These are phyloP conservation scores for Erodium texanum DNA, from an alignment of 441 rosid genomes.

Conservation along the genomic window DNA sequence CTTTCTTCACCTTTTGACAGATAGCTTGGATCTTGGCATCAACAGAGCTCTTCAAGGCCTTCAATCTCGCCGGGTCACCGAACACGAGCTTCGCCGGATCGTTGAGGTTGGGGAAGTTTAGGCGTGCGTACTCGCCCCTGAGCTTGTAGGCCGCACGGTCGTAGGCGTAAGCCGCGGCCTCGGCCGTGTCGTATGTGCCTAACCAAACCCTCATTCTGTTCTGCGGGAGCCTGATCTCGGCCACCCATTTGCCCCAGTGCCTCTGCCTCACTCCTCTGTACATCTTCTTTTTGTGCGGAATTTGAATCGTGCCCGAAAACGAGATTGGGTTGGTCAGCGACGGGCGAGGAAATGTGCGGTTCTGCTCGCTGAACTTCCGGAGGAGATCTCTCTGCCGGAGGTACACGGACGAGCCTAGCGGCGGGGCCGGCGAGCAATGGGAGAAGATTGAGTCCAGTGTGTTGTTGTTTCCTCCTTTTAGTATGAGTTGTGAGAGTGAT, in stretches of 20 bases:
- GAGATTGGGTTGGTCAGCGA: no score
- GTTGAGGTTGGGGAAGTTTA: slow-evolving; percentile 69
- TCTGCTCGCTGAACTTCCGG: slow-evolving; percentile 40
- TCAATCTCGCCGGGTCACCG: slow-evolving; percentile 39
- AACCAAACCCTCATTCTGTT: slow-evolving; percentile 68
- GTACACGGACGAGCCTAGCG: slow-evolving; percentile 72
- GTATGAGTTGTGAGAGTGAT: slow-evolving; percentile 55
- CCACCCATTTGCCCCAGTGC: slow-evolving; percentile 82
- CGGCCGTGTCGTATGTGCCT: slow-evolving; percentile 60
- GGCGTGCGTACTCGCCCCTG: slow-evolving; percentile 80
- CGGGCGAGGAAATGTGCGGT: slow-evolving; percentile 18
- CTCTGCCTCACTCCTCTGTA: slow-evolving; percentile 87
- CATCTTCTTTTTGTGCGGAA: slow-evolving; percentile 66
- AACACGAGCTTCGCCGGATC: slow-evolving; percentile 51
- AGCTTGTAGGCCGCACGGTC: slow-evolving; percentile 95
- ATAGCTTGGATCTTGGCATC: slow-evolving; percentile 84
- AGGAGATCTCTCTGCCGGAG: slow-evolving; percentile 70
- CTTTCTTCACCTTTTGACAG: slow-evolving; percentile 62
- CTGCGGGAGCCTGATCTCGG: slow-evolving; percentile 67
- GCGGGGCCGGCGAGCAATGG: slow-evolving; percentile 27
- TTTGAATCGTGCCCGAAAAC: no score
- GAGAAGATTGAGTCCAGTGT: slow-evolving; percentile 80
- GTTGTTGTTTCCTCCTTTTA: slow-evolving; percentile 52
- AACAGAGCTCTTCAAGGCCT: slow-evolving; percentile 51
- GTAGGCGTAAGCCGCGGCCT: slow-evolving; percentile 73